Evolutionary conservation across 208 protist genomes (phyloP).

Genomic region (Trypanosoma avium): DNA sequence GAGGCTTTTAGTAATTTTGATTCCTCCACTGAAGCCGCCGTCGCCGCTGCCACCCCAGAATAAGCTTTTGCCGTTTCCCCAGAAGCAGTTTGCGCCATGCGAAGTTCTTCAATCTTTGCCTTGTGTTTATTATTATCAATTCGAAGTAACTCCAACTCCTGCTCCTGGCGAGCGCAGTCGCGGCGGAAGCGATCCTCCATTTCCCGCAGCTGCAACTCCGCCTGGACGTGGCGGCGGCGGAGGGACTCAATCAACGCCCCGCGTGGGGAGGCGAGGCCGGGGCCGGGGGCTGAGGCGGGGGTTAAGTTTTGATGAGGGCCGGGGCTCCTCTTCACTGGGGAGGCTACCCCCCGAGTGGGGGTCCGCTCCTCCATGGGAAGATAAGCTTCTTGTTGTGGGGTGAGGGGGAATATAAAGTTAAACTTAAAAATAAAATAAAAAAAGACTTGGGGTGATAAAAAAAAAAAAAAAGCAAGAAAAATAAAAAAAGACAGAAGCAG

Average conservation of each 20-base stretch:
- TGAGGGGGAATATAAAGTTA: neutral
- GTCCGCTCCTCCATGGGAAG: no score
- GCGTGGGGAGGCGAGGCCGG: neutral
- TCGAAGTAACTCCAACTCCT: slow-evolving; percentile 61
- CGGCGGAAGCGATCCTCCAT: slow-evolving; percentile 70
- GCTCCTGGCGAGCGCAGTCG: slow-evolving; percentile 53
- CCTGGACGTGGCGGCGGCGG: slow-evolving; percentile 55
- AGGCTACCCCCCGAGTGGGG: no score
- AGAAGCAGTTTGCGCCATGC: slow-evolving; percentile 73
- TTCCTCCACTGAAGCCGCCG: slow-evolving; percentile 18
- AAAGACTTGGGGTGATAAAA: no score
- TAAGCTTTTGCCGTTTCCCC: slow-evolving; percentile 25
- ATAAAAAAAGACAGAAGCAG: neutral
- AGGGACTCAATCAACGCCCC: slow-evolving; percentile 33
- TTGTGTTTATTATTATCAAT: slow-evolving; percentile 49
- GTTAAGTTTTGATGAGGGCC: no score
- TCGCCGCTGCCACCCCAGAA: no score
- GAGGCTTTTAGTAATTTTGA: slow-evolving; percentile 57
- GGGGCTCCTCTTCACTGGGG: no score
- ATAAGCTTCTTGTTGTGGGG: no score
- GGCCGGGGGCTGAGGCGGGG: no score
- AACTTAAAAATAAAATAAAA: neutral
- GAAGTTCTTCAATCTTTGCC: slow-evolving; percentile 55
- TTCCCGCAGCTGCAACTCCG: slow-evolving; percentile 69
- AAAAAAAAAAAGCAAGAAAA: slow-evolving; percentile 1